Percentiles rank a stretch among this genome's conserved stretches.
Evolutionary conservation across 2,329 filamentous ascomycete genomes (phyloP).

Genomic region (Calonectria pseudoturangicola): DNA sequence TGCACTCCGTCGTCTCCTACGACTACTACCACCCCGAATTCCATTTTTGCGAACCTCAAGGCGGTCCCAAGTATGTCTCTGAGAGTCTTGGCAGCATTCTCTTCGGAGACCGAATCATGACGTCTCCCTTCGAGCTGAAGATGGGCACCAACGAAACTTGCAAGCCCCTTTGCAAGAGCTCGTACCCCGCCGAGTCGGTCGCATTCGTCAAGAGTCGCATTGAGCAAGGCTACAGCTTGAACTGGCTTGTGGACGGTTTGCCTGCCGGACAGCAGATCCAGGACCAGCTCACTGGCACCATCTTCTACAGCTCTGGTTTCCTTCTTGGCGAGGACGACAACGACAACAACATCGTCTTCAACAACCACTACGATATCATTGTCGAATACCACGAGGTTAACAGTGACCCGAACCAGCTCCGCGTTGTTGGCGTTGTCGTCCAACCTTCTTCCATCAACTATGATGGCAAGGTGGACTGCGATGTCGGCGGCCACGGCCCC

Average conservation of each 20-base stretch:
- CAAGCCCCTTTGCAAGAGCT: slow-evolving; percentile 83
- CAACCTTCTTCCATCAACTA: slow-evolving; percentile 84
- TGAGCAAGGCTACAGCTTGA: slow-evolving; percentile 89
- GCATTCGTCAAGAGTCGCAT: slow-evolving; percentile 90
- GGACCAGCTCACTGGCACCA: slow-evolving; percentile 84
- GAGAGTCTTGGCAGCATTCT: slow-evolving; percentile 94
- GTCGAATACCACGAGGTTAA: slow-evolving; percentile 93
- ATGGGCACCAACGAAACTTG: slow-evolving; percentile 94
- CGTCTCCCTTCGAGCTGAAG: slow-evolving; percentile 92
- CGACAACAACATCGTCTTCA: slow-evolving; percentile 77
- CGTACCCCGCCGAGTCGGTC: slow-evolving; percentile 78
- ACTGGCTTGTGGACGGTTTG: slow-evolving; percentile 96
- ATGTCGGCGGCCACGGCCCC: slow-evolving; percentile 68
- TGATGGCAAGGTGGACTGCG: slow-evolving; percentile 78
- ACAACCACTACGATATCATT: slow-evolving; percentile 97
- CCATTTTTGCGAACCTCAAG: slow-evolving; percentile 89
- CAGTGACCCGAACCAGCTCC: slow-evolving; percentile 79
- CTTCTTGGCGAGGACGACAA: slow-evolving; percentile 78
- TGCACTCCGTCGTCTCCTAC: slow-evolving; percentile 95
- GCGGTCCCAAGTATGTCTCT: slow-evolving; percentile 85
- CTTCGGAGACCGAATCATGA: slow-evolving; percentile 97
- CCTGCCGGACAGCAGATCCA: slow-evolving; percentile 90
- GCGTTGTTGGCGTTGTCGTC: slow-evolving; percentile 94
- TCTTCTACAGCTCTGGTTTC: slow-evolving; percentile 95
- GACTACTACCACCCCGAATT: slow-evolving; percentile 96